A percentile compares a stretch with the other conserved stretches of the same genome.
Evolutionary conservation across 805 yeast species (phyloP).

Genomic region (Isabelozyma pseudorhagii): DNA sequence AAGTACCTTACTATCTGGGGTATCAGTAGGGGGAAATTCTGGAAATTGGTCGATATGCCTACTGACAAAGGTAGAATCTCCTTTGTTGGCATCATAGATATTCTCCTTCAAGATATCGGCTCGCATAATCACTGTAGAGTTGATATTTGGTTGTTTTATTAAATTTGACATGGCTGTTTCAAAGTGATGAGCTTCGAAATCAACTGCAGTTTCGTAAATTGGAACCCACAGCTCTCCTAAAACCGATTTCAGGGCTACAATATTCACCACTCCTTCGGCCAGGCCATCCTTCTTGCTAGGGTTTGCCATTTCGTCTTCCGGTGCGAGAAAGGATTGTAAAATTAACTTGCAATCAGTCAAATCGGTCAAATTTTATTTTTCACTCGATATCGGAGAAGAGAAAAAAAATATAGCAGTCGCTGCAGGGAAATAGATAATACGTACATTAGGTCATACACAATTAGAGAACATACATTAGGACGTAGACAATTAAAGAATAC

Average conservation of each 20-base stretch:
- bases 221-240: constrained; percentile 66
- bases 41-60: constrained; percentile 25
- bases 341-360: too few species aligned
- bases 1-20: constrained; percentile 17
- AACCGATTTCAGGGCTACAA: constrained; percentile 24
- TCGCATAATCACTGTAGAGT: constrained; percentile 84
- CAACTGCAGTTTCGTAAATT: constrained; percentile 46
- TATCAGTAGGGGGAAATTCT: constrained; percentile 26
- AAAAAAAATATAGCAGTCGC: too few species aligned
- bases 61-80: constrained; percentile 26
- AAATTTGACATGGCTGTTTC: constrained; percentile 75
- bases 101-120: constrained; percentile 73
- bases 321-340: too few species aligned
- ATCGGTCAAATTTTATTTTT: too few species aligned
- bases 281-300: constrained; percentile 2
- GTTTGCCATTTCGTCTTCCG: background rate
- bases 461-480: too few species aligned
- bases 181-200: constrained; percentile 55
- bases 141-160: constrained; percentile 81
- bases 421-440: too few species aligned
- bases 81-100: constrained; percentile 34
- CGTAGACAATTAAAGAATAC: too few species aligned
- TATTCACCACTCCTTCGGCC: constrained; percentile 8
- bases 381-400: too few species aligned
- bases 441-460: too few species aligned